Base-by-base conservation (phyloP, 1,139 yeast genomes). In the Ogataea hybrid region DNA sequence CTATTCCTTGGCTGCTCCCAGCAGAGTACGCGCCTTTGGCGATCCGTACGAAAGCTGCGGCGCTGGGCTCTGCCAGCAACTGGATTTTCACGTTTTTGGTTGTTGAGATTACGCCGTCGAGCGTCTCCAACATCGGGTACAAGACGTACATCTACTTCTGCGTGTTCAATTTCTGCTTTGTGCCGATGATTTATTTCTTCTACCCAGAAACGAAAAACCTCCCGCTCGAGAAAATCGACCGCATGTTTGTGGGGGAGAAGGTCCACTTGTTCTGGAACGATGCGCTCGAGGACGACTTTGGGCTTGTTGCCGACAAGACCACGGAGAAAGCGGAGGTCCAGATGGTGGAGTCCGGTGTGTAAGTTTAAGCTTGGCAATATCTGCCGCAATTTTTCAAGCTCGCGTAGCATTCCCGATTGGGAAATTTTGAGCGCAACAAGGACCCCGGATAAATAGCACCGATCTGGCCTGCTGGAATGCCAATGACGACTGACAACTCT, bases 181-280 rank as follows among this genome's bases (percentile, higher is more conserved):
- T 80, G 31, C 85, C 87, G 21, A 50, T 69, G 52, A 82, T 81
- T 43, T 81, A 65, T 69, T 75, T 84, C 69, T 81, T 75, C 64
- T 79, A 72, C 58, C 84, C 85, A 25, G 85, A 80, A 63, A 79
- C 84, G 18, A 75, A 80, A 10, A 78, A 79, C 47, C 69, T 82
- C 53, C 65, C 81, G 12, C 65, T 80, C 57, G 85, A 79, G 58
- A 83, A 79, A 56, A 70, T 79, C 50, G 84, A 79, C 57, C 68
- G 73, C 48, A 77, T 82, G 49, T 57, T 56, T 44, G 74, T 77
- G 9, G 49, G 46, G 8, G 47, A 46, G 17, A 46, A 46, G 32
- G 47, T 46, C 15, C 46, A 35, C 14, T 32, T 46, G 11, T 31
- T 35, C 33, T 46, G 49, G 49, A 34, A 23, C 25, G 43, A 35